phyloP scores from a whole-genome alignment of 257 asterid genomes.

The Solanum ossicruentum region DNA sequence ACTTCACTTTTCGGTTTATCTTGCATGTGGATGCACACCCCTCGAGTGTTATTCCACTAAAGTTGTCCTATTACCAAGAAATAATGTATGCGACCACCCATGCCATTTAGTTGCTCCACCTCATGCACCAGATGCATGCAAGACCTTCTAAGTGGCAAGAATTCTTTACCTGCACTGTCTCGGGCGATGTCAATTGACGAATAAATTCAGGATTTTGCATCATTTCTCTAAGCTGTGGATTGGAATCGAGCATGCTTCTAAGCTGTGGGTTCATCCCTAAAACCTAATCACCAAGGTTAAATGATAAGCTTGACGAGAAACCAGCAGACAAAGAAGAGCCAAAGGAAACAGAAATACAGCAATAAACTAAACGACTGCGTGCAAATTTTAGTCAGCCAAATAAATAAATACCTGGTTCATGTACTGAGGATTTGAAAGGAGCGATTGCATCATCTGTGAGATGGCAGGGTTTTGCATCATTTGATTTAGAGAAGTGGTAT shows the following conservation, averaged over 20 bases:
- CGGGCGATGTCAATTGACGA: constrained; percentile 43
- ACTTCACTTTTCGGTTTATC: neutral
- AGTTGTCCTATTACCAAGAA: neutral
- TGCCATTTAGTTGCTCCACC: neutral
- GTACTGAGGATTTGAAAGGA: constrained; percentile 43
- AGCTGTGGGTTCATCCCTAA: constrained; percentile 34
- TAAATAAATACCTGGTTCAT: constrained; percentile 35
- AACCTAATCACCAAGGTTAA: constrained; percentile 10
- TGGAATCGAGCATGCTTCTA: constrained; percentile 30
- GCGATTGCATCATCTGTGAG: constrained; percentile 35
- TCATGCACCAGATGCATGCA: neutral
- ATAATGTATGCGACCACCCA: neutral
- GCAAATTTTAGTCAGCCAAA: neutral
- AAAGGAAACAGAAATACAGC: neutral
- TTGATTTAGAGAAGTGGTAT: constrained; percentile 25
- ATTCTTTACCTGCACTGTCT: constrained; percentile 34
- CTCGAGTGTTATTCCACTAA: neutral
- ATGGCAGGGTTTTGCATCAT: constrained; percentile 47
- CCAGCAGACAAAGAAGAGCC: neutral
- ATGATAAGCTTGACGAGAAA: neutral
- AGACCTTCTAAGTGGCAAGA: neutral
- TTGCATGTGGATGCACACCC: neutral
- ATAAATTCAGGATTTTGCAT: constrained; percentile 47
- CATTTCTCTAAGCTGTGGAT: constrained; percentile 45
- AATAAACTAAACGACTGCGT: neutral